These are phyloP conservation scores for Fusarium torulosum DNA, from an alignment of 2,329 filamentous ascomycete species.

Conservation along the genomic window DNA sequence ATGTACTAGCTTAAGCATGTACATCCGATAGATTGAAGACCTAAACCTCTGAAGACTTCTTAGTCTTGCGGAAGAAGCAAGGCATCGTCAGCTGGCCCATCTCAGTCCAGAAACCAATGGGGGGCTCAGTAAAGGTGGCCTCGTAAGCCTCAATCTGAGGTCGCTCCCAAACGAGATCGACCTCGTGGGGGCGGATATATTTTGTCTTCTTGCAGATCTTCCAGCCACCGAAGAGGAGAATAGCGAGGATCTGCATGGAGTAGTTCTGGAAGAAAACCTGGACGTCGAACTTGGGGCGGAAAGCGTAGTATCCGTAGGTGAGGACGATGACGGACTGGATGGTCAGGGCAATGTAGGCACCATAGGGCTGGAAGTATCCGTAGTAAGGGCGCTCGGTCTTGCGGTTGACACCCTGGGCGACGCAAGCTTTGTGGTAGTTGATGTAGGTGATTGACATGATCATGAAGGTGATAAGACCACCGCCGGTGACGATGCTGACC, in stretches of 20 bases:
- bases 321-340: slow-evolving; percentile 58
- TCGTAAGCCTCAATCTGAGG: slow-evolving; percentile 70
- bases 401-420: slow-evolving; percentile 65
- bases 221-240: slow-evolving; percentile 68
- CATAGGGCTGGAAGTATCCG: slow-evolving; percentile 54
- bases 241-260: slow-evolving; percentile 67
- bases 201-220: slow-evolving; percentile 72
- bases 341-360: slow-evolving; percentile 60
- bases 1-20: not conserved
- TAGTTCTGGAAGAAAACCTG: slow-evolving; percentile 65
- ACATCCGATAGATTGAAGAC: not conserved
- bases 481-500: slow-evolving; percentile 66
- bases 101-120: slow-evolving; percentile 67
- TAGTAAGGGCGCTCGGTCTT: slow-evolving; percentile 67
- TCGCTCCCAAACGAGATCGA: slow-evolving; percentile 70
- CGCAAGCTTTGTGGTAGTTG: slow-evolving; percentile 64
- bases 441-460: slow-evolving; percentile 62
- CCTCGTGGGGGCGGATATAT: slow-evolving; percentile 64
- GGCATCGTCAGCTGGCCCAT: slow-evolving; percentile 59
- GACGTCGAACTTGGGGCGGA: slow-evolving; percentile 60
- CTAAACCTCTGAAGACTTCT: slow-evolving; percentile 22
- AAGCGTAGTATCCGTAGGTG: slow-evolving; percentile 67
- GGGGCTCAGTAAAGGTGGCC: slow-evolving; percentile 60
- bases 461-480: slow-evolving; percentile 70
- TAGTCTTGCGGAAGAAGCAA: slow-evolving; percentile 50